Percentiles rank a stretch among this genome's conserved stretches.
Evolutionary conservation across 495 filamentous ascomycete species (phyloP).

Genomic region (Neurospora sp.): DNA sequence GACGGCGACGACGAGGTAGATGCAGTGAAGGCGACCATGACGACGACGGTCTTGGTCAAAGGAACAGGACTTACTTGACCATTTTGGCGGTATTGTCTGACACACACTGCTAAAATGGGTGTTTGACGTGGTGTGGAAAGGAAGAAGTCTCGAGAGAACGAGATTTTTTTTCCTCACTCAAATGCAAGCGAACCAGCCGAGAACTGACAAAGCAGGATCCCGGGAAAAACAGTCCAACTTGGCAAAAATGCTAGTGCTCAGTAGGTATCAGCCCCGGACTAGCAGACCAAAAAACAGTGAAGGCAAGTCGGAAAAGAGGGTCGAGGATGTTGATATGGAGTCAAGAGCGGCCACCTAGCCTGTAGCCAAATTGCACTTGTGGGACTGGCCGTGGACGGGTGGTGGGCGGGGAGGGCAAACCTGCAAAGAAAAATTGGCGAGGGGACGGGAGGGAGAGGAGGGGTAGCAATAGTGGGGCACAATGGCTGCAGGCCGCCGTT

Average conservation of each 20-base stretch:
- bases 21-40: neutral
- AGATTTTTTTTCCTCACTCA: slow-evolving; percentile 18
- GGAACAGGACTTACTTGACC: slow-evolving; percentile 82
- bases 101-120: slow-evolving; percentile 21
- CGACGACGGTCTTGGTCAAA: neutral
- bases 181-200: slow-evolving; percentile 3
- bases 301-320: slow-evolving; percentile 6
- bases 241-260: slow-evolving; percentile 9
- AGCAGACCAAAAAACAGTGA: slow-evolving; percentile 11
- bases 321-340: neutral
- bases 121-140: slow-evolving; percentile 9
- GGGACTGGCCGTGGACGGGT: neutral
- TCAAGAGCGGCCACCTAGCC: slow-evolving; percentile 13
- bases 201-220: slow-evolving; percentile 16
- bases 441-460: slow-evolving; percentile 11
- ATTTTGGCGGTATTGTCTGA: slow-evolving; percentile 74
- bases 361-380: slow-evolving; percentile 17
- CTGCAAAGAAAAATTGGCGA: slow-evolving; percentile 7
- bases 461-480: slow-evolving; percentile 24
- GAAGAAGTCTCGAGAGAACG: slow-evolving; percentile 17
- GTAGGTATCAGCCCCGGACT: slow-evolving; percentile 20
- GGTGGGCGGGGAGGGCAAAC: slow-evolving; percentile 11
- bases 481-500: slow-evolving; percentile 9
- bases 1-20: neutral
- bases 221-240: slow-evolving; percentile 11